Evolutionary conservation across 768 basidiomycete species (phyloP), one percentile per base, ranked within the genome.

Genomic region (Lactarius tabidus): DNA sequence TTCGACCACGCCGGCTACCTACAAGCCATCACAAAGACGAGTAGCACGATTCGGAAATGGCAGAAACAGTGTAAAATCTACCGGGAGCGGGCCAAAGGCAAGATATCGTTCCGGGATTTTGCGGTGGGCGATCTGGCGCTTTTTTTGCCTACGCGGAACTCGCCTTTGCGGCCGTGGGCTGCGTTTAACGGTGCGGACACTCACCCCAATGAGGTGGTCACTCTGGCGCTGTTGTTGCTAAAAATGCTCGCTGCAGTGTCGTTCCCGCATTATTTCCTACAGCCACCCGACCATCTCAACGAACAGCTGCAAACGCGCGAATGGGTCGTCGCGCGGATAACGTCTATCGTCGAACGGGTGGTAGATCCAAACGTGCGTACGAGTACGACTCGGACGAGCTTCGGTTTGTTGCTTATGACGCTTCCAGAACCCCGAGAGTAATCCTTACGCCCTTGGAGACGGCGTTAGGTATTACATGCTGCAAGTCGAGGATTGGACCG

Each of bases 31-130:
- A 78, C 81, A 59, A 92, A 93, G 74, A 85, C 88, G 4, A 89
- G 88, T 20, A 84, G 89, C 14, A 90, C 91, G 18, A 89, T 95
- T 63, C 88, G 91, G 62, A 96, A 96, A 74, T 98, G 95, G 93
- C 92, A 95, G 78, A 97, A 94, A 73, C 93, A 95, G 73, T 95
- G 93, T 77, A 95, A 94, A 72, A 88, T 91, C 67, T 98, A 98
- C 65, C 83, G 94, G 56, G 95, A 98, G 69, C 85, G 91, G 23
- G 90, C 94, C 18, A 94, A 90, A 76, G 91, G 93, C 61, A 97
- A 96, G 77, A 95, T 99, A 63, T 90, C 95, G 1, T 97, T 98
- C 75, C 82, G 92, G 69, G 95, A 95, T 76, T 98, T 98, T 70
- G 81, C 89, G 6, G 93, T 93, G 74, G 95, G 94, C 17, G 97